Percentiles rank a stretch among this genome's conserved stretches.
Evolutionary conservation across 2,329 filamentous ascomycete species (phyloP).

Genomic region (Leptographium galeiforme): DNA sequence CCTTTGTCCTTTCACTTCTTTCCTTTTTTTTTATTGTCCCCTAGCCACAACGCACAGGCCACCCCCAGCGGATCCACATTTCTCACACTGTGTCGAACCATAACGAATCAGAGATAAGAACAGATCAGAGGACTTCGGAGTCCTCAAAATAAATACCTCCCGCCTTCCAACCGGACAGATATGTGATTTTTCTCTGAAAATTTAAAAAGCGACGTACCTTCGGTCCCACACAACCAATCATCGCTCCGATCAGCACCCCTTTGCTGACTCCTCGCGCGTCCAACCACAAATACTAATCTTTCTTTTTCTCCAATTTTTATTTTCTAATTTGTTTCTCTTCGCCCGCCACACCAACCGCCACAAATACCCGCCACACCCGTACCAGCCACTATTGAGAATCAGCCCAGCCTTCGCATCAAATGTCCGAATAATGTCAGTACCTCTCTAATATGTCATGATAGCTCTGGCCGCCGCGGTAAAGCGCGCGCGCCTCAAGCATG

Average conservation of each 20-base stretch:
- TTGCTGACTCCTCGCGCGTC: neutral
- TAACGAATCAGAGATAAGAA: slow-evolving; percentile 16
- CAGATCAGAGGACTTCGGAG: slow-evolving; percentile 13
- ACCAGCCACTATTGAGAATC: slow-evolving; percentile 7
- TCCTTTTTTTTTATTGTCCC: slow-evolving; percentile 3
- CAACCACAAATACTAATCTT: neutral
- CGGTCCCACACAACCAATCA: slow-evolving; percentile 10
- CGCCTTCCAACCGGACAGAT: slow-evolving; percentile 20
- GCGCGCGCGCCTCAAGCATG: neutral
- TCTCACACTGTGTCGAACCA: slow-evolving; percentile 12
- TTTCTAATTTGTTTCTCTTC: slow-evolving; percentile 11
- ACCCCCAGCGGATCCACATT: neutral
- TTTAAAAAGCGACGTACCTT: slow-evolving; percentile 14
- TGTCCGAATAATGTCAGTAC: neutral
- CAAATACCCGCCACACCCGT: slow-evolving; percentile 6
- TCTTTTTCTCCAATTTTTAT: slow-evolving; percentile 18
- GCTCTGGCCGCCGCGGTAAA: neutral
- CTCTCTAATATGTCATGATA: neutral
- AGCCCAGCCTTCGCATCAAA: slow-evolving; percentile 5
- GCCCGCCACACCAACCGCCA: slow-evolving; percentile 5
- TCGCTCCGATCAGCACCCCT: neutral
- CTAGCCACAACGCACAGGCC: slow-evolving; percentile 7
- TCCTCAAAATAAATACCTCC: slow-evolving; percentile 23
- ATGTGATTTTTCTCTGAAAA: slow-evolving; percentile 18
- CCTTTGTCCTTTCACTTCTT: slow-evolving; percentile 3